A percentile compares a stretch with the other conserved stretches of the same genome.
These are phyloP conservation scores for Cerrena zonata DNA, from an alignment of 1,284 basidiomycete species.

Conservation along the genomic window DNA sequence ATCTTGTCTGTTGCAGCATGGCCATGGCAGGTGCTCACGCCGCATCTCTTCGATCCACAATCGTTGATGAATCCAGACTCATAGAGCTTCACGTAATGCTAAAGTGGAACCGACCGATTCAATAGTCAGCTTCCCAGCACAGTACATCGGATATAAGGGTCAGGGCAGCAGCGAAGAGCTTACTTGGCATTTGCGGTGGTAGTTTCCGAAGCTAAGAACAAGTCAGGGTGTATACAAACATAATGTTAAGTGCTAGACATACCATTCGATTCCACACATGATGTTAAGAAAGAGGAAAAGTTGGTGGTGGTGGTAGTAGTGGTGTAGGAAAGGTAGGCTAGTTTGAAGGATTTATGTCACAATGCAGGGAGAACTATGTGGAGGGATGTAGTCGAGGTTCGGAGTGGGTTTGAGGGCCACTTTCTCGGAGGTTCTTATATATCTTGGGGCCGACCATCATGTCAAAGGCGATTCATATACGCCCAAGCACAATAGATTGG, in stretches of 20 bases:
- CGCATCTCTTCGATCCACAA: conserved; percentile 26
- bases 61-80: conserved; percentile 28
- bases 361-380: neutral
- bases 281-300: neutral
- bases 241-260: conserved; percentile 8
- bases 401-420: neutral
- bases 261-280: conserved; percentile 28
- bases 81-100: conserved; percentile 31
- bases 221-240: neutral
- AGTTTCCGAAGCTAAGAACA: conserved; percentile 25
- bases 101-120: conserved; percentile 1
- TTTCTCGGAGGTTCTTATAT: neutral
- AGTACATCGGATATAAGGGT: neutral
- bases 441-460: neutral
- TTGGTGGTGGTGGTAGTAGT: too few relatives aligned
- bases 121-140: neutral
- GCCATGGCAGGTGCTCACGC: conserved; percentile 24
- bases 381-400: neutral
- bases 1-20: conserved; percentile 22
- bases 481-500: neutral
- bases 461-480: neutral
- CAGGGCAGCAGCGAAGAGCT: conserved; percentile 5
- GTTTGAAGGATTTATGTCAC: too few relatives aligned
- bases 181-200: conserved; percentile 29
- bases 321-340: too few relatives aligned